Percentiles rank a stretch among this genome's conserved stretches.
phyloP scores from a whole-genome alignment of 345 rosid species.

The Trapa incisa region DNA sequence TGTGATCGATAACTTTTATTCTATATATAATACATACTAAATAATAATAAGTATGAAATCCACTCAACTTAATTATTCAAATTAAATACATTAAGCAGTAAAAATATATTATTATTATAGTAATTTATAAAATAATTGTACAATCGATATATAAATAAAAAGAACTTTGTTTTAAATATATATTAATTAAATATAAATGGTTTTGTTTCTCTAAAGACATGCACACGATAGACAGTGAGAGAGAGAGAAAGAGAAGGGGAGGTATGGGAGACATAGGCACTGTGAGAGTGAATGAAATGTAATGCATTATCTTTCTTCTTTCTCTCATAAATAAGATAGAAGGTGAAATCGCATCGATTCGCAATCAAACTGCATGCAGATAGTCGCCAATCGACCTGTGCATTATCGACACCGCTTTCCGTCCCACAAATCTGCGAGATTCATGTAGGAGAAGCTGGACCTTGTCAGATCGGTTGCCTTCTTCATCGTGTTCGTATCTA shows the following conservation, averaged over 20 bases:
- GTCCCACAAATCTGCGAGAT: neutral
- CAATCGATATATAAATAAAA: no score
- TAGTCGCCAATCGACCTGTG: neutral
- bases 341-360: conserved; percentile 6
- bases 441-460: conserved; percentile 2
- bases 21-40: no score
- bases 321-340: neutral
- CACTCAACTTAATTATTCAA: no score
- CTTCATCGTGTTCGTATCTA: neutral
- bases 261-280: neutral
- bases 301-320: neutral
- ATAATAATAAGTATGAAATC: no score
- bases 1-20: no score
- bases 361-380: neutral
- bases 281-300: no score
- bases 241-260: neutral
- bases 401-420: neutral
- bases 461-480: neutral
- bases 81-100: no score
- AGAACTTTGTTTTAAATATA: no score
- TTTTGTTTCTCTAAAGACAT: no score
- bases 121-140: no score
- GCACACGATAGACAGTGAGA: neutral
- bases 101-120: no score
- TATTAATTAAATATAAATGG: no score